A percentile compares a stretch with the other conserved stretches of the same genome.
Conservation (phyloP, 805 yeast species). For the Torulaspora indica region DNA sequence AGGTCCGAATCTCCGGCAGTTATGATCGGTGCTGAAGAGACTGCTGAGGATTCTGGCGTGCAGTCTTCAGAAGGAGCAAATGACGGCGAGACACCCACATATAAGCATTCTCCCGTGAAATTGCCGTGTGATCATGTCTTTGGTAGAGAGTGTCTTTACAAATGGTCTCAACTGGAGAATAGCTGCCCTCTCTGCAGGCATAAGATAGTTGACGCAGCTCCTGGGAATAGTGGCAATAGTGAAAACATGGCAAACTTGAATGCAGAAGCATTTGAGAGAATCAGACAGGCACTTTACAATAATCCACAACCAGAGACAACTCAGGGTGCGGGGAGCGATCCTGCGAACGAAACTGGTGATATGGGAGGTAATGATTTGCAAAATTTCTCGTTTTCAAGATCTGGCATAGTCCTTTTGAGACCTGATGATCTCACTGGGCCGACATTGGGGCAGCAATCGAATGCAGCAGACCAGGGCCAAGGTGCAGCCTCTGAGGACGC, state of each 20-base stretch:
- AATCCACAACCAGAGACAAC: slow-evolving; percentile 7
- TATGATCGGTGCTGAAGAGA: slow-evolving; percentile 3
- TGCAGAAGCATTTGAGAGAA: slow-evolving; percentile 31
- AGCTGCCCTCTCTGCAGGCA: slow-evolving; percentile 86
- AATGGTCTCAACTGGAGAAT: slow-evolving; percentile 72
- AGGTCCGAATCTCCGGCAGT: slow-evolving; percentile 17
- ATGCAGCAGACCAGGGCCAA: slow-evolving; percentile 6
- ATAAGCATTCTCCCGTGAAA: slow-evolving; percentile 58
- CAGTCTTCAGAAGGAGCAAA: slow-evolving; percentile 4
- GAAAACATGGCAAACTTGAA: slow-evolving; percentile 11
- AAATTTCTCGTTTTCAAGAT: slow-evolving; percentile 17
- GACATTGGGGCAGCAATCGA: not conserved
- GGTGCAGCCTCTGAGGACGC: not conserved
- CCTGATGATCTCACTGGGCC: slow-evolving; percentile 11
- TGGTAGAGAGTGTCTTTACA: slow-evolving; percentile 77
- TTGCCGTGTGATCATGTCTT: slow-evolving; percentile 86
- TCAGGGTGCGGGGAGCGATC: not conserved
- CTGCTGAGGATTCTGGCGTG: not conserved
- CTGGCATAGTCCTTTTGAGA: slow-evolving; percentile 20
- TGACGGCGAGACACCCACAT: slow-evolving; percentile 24
- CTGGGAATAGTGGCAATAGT: slow-evolving; percentile 5
- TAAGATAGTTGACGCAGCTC: slow-evolving; percentile 38
- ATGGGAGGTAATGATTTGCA: slow-evolving; percentile 6
- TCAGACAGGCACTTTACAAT: slow-evolving; percentile 26
- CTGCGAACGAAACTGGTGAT: not conserved